phyloP scores from a whole-genome alignment of 352 stramenopile genomes.

The Phytophthora cactorum region DNA sequence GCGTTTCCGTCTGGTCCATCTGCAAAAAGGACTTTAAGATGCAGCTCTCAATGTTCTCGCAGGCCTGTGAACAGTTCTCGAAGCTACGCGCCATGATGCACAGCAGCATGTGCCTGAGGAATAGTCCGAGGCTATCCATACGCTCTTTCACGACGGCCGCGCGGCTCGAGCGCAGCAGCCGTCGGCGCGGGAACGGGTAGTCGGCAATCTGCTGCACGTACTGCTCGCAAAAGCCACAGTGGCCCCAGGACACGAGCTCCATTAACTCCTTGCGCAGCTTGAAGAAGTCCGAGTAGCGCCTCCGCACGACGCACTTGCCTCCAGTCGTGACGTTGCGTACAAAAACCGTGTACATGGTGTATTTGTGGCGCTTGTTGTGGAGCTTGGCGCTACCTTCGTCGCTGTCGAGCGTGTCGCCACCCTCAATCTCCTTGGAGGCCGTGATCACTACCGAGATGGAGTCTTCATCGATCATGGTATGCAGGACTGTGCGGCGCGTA shows the following conservation, averaged over 20 bases:
- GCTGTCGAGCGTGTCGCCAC: slow-evolving; percentile 20
- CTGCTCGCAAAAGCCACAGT: slow-evolving; percentile 71
- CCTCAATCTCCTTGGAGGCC: slow-evolving; percentile 61
- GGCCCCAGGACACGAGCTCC: slow-evolving; percentile 78
- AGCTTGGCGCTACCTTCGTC: slow-evolving; percentile 17
- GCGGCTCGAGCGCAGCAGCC: slow-evolving; percentile 75
- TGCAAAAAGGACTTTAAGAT: slow-evolving; percentile 82
- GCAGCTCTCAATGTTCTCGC: slow-evolving; percentile 71
- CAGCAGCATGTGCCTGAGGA: slow-evolving; percentile 77
- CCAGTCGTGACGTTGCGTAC: slow-evolving; percentile 77
- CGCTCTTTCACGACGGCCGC: slow-evolving; percentile 80
- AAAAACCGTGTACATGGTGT: slow-evolving; percentile 88
- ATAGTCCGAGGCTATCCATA: slow-evolving; percentile 84
- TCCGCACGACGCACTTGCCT: slow-evolving; percentile 77
- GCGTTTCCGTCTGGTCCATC: slow-evolving; percentile 59
- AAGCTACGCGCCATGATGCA: slow-evolving; percentile 77
- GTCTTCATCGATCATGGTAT: slow-evolving; percentile 67
- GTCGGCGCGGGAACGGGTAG: slow-evolving; percentile 82
- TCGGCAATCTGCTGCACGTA: slow-evolving; percentile 73
- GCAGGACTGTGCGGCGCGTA: not conserved
- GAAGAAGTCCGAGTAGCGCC: slow-evolving; percentile 89
- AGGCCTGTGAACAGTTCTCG: slow-evolving; percentile 68
- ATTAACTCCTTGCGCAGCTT: slow-evolving; percentile 86
- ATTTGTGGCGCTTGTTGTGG: slow-evolving; percentile 60
- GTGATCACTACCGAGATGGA: slow-evolving; percentile 71